Conservation (phyloP, 1,284 basidiomycete species). For the Pascua guehoae region DNA sequence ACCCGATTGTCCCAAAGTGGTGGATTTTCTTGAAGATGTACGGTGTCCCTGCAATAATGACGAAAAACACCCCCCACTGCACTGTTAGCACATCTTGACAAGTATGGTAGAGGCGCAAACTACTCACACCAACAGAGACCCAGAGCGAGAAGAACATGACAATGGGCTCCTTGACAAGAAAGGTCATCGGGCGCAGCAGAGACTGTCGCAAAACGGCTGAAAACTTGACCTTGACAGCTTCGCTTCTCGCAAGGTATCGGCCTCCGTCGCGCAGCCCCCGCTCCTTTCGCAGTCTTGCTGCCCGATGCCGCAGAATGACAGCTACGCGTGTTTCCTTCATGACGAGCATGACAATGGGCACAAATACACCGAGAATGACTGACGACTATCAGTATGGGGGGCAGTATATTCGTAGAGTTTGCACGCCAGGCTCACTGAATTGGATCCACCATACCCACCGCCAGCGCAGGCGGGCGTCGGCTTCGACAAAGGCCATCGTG, state of each 20-base stretch:
- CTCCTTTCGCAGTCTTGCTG: conserved; percentile 33
- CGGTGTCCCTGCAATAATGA: conserved; percentile 63
- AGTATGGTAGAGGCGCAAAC: background rate
- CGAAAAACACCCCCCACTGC: conserved; percentile 70
- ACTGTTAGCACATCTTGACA: background rate
- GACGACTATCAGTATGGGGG: conserved; percentile 7
- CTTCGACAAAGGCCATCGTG: conserved; percentile 62
- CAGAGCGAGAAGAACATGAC: conserved; percentile 72
- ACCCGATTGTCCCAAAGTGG: conserved; percentile 61
- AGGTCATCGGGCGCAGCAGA: conserved; percentile 43
- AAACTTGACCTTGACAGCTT: conserved; percentile 41
- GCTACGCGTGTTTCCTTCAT: conserved; percentile 46
- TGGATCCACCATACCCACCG: conserved; percentile 80
- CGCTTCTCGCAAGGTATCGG: conserved; percentile 46
- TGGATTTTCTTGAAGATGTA: conserved; percentile 63
- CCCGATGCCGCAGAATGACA: conserved; percentile 40
- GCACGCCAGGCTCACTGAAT: conserved; percentile 50
- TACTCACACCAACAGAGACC: conserved; percentile 59
- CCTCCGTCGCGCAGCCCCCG: conserved; percentile 36
- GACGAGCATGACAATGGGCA: conserved; percentile 34
- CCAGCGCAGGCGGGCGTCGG: conserved; percentile 62
- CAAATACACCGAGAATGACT: conserved; percentile 32
- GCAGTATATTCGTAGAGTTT: too few species aligned
- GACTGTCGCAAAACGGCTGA: conserved; percentile 33
- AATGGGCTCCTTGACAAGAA: conserved; percentile 70